Percentiles rank a stretch among this genome's conserved stretches.
Evolutionary conservation across 2,329 filamentous ascomycete genomes (phyloP).

Genomic region (Proliferodiscus dingleyae): DNA sequence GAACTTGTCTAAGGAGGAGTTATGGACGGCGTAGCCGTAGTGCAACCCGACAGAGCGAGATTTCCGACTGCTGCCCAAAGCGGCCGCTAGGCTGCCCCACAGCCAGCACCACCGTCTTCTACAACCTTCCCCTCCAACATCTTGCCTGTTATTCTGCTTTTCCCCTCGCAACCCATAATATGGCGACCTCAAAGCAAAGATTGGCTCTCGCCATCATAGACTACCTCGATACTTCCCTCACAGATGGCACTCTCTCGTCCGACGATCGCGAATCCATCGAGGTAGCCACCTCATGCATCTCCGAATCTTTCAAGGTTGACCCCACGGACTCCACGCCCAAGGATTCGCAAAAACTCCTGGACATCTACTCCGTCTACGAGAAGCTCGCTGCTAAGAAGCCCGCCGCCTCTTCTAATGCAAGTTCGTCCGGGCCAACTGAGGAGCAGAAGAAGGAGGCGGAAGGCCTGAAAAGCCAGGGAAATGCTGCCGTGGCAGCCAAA

Average conservation of each 20-base stretch:
- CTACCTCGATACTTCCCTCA: slow-evolving; percentile 79
- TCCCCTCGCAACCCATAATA: slow-evolving; percentile 13
- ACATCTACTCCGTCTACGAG: slow-evolving; percentile 95
- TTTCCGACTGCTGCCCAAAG: no score
- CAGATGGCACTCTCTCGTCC: slow-evolving; percentile 79
- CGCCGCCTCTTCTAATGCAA: slow-evolving; percentile 26
- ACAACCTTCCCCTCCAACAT: no score
- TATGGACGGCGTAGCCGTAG: no score
- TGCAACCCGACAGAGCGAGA: no score
- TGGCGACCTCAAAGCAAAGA: slow-evolving; percentile 55
- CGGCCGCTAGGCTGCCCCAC: no score
- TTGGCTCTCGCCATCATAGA: slow-evolving; percentile 96
- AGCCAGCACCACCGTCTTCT: no score
- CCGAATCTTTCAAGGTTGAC: slow-evolving; percentile 93
- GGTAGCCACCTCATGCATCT: slow-evolving; percentile 89
- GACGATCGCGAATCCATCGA: slow-evolving; percentile 94
- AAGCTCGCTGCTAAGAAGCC: slow-evolving; percentile 54
- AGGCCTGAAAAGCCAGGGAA: slow-evolving; percentile 81
- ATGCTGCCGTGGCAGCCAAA: slow-evolving; percentile 91
- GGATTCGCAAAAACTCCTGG: slow-evolving; percentile 79
- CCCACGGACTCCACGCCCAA: slow-evolving; percentile 73
- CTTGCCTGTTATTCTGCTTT: no score
- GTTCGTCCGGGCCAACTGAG: slow-evolving; percentile 31
- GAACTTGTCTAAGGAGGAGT: no score
- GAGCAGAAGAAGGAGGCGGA: slow-evolving; percentile 77